Base-by-base conservation (phyloP, 371 early-diverging fungal species). In the Mycotypha africana region DNA sequence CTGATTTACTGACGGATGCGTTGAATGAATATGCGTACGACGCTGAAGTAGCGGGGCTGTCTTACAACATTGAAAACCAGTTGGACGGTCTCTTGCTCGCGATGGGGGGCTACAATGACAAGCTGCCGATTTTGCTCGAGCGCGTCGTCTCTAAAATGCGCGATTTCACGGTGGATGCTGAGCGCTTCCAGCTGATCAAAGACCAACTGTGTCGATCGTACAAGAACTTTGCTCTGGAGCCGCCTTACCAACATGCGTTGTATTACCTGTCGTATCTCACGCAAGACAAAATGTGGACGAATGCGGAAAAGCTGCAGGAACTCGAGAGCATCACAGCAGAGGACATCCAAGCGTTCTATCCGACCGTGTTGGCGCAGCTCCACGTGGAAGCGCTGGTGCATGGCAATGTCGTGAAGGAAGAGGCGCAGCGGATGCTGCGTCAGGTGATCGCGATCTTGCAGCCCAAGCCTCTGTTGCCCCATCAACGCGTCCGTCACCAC, bases 11-110 rank as follows among this genome's bases (percentile, higher is more conserved):
- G 21, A 82, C 81, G 47, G 93, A 95, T 62, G 74, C 78, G 2
- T 62, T 97, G 44, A 88, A 77, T 48, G 91, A 93, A 58, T 82
- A 81, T 46, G 76, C 86, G 0, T 95, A 97, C 60, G 88, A 88
- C 52, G 97, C 95, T 4, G 84, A 86, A 56, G 76, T 88, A 11
- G 93, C 94, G 1, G 95, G 94, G 4, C 65, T 93, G 32, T 63
- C 69, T 33, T 92, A 86, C 42, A 72, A 68, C 16, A 67, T 94
- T 45, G 82, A 86, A 28, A 82, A 76, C 39, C 73, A 70, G 26
- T 52, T 74, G 23, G 81, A 89, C 43, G 87, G 90, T 41, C 74
- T 88, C 58, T 49, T 77, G 57, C 58, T 93, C 28, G 68, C 69
- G 15, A 56, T 92, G 7, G 76, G 74, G 26, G 97, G 97, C 3